Evolutionary conservation across 306 rosid genomes (phyloP).

Genomic region (cucumber (Cucumis sativus)): Cucumber_9930_V3 NC_026660.2:6269001-6269500

Average conservation of each 20-base stretch:
- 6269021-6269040: neutral
- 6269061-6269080: neutral
- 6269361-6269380: too few species aligned
- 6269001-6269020: neutral
- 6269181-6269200: too few species aligned
- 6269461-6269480: neutral
- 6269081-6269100: neutral
- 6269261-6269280: neutral
- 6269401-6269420: neutral
- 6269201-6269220: neutral
- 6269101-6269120: neutral
- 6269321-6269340: too few species aligned
- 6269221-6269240: neutral
- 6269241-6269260: neutral
- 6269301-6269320: neutral
- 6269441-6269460: neutral
- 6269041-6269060: neutral
- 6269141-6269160: neutral
- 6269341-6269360: too few species aligned
- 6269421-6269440: neutral
- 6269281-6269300: neutral
- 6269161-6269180: neutral
- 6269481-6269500: neutral
- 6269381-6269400: neutral
- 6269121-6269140: neutral